These are phyloP conservation scores for Pyrus hybrid DNA, from an alignment of 331 rosid species.

Conservation along the genomic window DNA sequence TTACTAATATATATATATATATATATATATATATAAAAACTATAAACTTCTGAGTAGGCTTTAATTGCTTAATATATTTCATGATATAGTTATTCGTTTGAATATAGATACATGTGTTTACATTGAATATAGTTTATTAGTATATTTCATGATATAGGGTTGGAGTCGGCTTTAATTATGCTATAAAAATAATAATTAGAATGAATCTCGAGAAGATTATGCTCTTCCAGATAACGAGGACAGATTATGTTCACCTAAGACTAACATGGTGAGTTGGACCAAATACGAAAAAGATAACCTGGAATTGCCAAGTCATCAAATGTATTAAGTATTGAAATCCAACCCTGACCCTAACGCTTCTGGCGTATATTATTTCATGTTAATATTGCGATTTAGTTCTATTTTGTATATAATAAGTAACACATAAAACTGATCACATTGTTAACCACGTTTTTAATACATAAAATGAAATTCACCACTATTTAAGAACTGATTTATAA, in stretches of 20 bases:
- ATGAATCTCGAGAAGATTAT: not conserved
- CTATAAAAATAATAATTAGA: not conserved
- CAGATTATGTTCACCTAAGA: too few species aligned
- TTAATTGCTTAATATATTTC: not conserved
- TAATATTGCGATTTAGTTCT: not conserved
- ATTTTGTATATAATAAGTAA: too few species aligned
- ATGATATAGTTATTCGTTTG: not conserved
- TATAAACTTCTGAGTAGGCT: not conserved
- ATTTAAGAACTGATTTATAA: too few species aligned
- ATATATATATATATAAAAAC: too few species aligned
- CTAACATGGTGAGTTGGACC: too few species aligned
- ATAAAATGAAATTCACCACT: not conserved
- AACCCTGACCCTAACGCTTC: not conserved
- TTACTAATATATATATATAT: too few species aligned
- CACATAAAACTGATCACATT: not conserved
- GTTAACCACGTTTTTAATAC: too few species aligned
- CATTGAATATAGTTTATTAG: too few species aligned
- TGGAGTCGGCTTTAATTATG: not conserved
- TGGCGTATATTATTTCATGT: not conserved
- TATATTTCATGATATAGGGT: too few species aligned
- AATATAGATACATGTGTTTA: too few species aligned
- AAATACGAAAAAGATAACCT: too few species aligned
- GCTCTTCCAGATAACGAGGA: not conserved
- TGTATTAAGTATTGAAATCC: not conserved
- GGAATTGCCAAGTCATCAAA: too few species aligned